These are phyloP conservation scores for Fusarium bactridioides DNA, from an alignment of 2,329 filamentous ascomycete species.

Conservation along the genomic window DNA sequence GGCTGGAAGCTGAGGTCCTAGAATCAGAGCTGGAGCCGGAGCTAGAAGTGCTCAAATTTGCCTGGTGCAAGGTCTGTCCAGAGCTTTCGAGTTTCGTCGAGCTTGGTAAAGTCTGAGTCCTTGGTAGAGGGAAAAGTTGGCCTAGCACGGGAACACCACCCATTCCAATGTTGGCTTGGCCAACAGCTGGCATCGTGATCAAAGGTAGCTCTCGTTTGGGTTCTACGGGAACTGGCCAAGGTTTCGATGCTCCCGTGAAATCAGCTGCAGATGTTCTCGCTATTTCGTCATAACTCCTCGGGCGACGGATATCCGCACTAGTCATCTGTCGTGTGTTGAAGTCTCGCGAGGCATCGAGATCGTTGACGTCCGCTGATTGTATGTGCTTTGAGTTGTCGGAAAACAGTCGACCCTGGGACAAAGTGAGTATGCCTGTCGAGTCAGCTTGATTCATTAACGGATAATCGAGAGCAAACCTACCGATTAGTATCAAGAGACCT, in stretches of 20 bases:
- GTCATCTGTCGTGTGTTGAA: constrained; percentile 38
- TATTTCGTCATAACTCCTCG: constrained; percentile 58
- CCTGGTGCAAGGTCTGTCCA: constrained; percentile 41
- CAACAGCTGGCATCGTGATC: constrained; percentile 50
- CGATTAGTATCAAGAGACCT: constrained; percentile 58
- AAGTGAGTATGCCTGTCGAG: constrained; percentile 46
- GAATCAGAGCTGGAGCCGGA: constrained; percentile 55
- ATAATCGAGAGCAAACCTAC: constrained; percentile 43
- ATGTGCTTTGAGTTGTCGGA: background rate
- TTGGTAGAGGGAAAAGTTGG: constrained; percentile 53
- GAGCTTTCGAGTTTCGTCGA: constrained; percentile 20
- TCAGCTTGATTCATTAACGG: background rate
- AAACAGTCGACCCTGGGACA: constrained; percentile 42
- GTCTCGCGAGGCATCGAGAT: constrained; percentile 23
- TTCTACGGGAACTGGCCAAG: constrained; percentile 8
- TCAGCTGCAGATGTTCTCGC: constrained; percentile 52
- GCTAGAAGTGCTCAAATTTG: constrained; percentile 58
- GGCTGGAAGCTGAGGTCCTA: constrained; percentile 58
- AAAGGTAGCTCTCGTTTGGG: constrained; percentile 45
- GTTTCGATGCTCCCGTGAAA: constrained; percentile 25
- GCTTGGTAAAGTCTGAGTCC: constrained; percentile 39
- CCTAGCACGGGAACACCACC: constrained; percentile 52
- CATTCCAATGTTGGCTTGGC: constrained; percentile 47
- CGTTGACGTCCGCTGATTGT: background rate
- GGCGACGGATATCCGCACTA: constrained; percentile 54